Evolutionary conservation across 345 rosid genomes (phyloP).

Genomic region (Isatis tinctoria): DNA sequence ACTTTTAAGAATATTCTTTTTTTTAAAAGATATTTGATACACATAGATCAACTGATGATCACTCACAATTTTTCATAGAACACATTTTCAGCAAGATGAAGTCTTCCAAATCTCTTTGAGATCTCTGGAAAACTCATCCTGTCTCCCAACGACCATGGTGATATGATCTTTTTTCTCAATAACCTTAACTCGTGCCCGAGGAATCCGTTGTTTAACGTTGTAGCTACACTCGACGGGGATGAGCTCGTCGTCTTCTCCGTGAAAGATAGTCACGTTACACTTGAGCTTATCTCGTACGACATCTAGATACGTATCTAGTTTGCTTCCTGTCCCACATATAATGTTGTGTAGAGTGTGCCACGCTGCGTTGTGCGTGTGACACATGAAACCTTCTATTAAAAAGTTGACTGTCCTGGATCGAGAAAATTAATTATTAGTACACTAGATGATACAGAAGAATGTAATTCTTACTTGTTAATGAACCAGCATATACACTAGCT

Average conservation of each 20-base stretch:
- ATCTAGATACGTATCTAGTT: slow-evolving; percentile 75
- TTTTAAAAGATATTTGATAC: background rate
- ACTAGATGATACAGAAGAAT: background rate
- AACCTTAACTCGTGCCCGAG: slow-evolving; percentile 68
- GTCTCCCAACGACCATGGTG: slow-evolving; percentile 86
- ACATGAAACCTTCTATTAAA: slow-evolving; percentile 83
- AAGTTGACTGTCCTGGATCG: slow-evolving; percentile 62
- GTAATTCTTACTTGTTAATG: background rate
- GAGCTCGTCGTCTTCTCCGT: slow-evolving; percentile 76
- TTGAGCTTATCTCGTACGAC: slow-evolving; percentile 51
- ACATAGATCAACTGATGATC: background rate
- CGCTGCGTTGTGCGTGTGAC: slow-evolving; percentile 93
- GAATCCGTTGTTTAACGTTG: slow-evolving; percentile 53
- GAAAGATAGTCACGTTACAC: slow-evolving; percentile 70
- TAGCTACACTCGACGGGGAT: slow-evolving; percentile 86
- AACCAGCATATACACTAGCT: background rate
- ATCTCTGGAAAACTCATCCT: slow-evolving; percentile 70
- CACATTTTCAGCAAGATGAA: slow-evolving; percentile 26
- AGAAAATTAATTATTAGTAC: background rate
- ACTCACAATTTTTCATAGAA: background rate
- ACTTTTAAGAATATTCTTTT: background rate
- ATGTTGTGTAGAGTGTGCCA: slow-evolving; percentile 99
- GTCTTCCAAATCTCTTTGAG: slow-evolving; percentile 74
- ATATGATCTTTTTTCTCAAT: slow-evolving; percentile 79
- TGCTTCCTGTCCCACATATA: slow-evolving; percentile 81